A percentile compares a stretch with the other conserved stretches of the same genome.
These are phyloP conservation scores for Suhomyces kunorum DNA, from an alignment of 1,139 yeast species.

Conservation along the genomic window DNA sequence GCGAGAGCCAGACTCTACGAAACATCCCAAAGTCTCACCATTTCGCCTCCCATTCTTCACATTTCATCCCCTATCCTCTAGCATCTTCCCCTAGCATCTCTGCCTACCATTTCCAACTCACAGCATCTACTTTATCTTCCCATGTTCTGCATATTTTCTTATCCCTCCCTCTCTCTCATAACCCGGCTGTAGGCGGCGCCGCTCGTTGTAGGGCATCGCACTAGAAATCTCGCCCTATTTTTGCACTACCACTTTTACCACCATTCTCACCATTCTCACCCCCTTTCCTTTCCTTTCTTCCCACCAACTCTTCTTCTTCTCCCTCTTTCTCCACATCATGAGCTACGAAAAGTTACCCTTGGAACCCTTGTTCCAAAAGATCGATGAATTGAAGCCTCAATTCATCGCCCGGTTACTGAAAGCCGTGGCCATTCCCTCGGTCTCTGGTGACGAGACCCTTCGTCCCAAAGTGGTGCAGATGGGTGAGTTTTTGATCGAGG, in stretches of 20 bases:
- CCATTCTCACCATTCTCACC: constrained; percentile 1
- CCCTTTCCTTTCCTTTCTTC: neutral
- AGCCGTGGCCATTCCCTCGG: constrained; percentile 93
- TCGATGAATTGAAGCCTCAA: constrained; percentile 69
- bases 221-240: neutral
- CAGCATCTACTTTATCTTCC: too few species aligned
- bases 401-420: constrained; percentile 68
- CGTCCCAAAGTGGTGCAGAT: constrained; percentile 85
- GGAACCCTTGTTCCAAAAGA: constrained; percentile 54
- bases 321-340: constrained; percentile 18
- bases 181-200: constrained; percentile 4
- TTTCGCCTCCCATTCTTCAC: neutral
- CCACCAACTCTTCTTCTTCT: neutral
- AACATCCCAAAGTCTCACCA: neutral
- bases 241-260: constrained; percentile 1
- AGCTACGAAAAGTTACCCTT: constrained; percentile 44
- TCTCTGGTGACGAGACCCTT: constrained; percentile 83
- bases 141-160: too few species aligned
- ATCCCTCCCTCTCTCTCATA: too few species aligned
- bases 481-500: constrained; percentile 76
- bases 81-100: too few species aligned
- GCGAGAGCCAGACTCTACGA: too few species aligned
- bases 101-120: too few species aligned
- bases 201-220: neutral
- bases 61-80: neutral